These are phyloP conservation scores for Rusavskia elegans DNA, from an alignment of 495 filamentous ascomycete species.

Conservation along the genomic window DNA sequence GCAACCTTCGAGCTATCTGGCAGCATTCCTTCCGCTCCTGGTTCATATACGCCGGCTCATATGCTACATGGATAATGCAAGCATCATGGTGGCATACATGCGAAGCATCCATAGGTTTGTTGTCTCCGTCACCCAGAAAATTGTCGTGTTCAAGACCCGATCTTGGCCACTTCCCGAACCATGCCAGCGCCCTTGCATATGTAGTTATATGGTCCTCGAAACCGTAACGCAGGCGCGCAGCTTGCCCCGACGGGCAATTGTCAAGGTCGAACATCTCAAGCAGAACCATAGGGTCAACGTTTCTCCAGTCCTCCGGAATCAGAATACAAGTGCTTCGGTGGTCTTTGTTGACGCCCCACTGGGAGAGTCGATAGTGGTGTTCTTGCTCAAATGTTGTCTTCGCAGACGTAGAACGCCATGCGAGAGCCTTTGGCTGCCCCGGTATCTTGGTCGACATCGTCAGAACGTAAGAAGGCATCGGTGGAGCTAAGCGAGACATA, in stretches of 20 bases:
- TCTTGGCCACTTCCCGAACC: background rate
- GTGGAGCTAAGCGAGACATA: no score
- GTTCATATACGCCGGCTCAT: background rate
- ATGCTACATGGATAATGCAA: background rate
- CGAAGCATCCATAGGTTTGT: background rate
- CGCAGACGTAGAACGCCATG: background rate
- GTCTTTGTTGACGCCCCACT: background rate
- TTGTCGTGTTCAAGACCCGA: background rate
- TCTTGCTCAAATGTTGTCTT: background rate
- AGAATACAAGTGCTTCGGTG: background rate
- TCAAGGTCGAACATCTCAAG: background rate
- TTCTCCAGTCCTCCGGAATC: background rate
- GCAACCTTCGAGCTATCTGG: background rate
- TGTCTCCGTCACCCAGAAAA: background rate
- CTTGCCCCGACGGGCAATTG: background rate
- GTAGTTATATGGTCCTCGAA: no score
- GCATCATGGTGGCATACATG: background rate
- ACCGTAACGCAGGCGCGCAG: background rate
- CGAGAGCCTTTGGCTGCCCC: background rate
- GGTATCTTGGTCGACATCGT: background rate
- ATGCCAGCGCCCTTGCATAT: no score
- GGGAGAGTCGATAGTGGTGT: background rate
- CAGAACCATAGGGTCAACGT: background rate
- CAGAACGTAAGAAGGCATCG: background rate
- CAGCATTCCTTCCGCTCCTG: background rate